Conservation (phyloP, 1,284 basidiomycete species). For the Bondarzewia mesenterica region DNA sequence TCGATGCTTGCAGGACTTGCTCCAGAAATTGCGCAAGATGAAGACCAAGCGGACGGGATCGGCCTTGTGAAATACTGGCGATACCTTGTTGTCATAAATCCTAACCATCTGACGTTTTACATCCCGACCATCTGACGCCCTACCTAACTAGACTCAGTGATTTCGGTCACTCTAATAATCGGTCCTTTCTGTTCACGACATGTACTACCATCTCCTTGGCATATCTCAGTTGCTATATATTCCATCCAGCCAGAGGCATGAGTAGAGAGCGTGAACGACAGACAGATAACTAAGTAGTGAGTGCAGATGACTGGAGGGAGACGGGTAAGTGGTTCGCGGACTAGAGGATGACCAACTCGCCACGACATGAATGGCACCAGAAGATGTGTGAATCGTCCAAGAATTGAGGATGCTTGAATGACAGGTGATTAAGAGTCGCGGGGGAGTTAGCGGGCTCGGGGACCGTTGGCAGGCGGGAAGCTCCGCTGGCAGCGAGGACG, state of each 20-base stretch:
- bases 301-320: no score
- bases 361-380: constrained; percentile 75
- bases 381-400: constrained; percentile 79
- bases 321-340: no score
- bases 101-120: no score
- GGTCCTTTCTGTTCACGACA: no score
- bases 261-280: no score
- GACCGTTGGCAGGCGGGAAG: not conserved
- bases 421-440: not conserved
- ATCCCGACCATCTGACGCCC: no score
- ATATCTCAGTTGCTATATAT: no score
- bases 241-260: no score
- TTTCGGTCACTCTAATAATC: no score
- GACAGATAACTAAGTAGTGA: not conserved
- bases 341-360: constrained; percentile 71
- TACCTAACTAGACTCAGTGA: no score
- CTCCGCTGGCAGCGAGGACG: not conserved
- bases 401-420: constrained; percentile 49
- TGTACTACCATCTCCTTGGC: no score
- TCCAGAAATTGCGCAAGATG: constrained; percentile 50
- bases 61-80: constrained; percentile 24
- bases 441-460: not conserved
- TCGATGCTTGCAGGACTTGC: constrained; percentile 41
- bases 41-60: constrained; percentile 41
- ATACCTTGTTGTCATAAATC: no score